Conservation (phyloP, 2,329 filamentous ascomycete genomes). For the Dactylonectria estremocensis region DNA sequence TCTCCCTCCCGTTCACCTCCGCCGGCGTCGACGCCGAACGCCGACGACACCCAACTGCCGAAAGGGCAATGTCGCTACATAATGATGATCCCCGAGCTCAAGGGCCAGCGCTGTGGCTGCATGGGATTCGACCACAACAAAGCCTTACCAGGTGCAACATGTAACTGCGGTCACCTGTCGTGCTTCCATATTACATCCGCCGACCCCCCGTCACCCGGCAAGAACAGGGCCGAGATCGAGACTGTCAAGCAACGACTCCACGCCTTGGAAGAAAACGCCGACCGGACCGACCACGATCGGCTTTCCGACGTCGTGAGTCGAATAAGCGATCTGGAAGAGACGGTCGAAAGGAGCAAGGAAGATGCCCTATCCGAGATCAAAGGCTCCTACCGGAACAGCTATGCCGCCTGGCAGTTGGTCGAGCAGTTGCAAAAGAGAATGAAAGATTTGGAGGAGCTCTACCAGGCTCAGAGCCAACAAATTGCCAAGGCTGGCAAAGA, state of each 20-base stretch:
- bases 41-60: constrained; percentile 65
- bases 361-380: constrained; percentile 69
- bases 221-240: constrained; percentile 58
- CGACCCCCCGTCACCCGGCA: constrained; percentile 64
- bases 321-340: constrained; percentile 68
- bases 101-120: constrained; percentile 72
- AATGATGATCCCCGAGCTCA: constrained; percentile 69
- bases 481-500: constrained; percentile 58
- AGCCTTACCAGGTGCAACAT: constrained; percentile 67
- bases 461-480: constrained; percentile 59
- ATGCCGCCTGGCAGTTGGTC: constrained; percentile 68
- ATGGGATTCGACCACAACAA: constrained; percentile 70
- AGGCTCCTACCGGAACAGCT: constrained; percentile 68
- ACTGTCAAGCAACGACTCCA: constrained; percentile 47
- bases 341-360: constrained; percentile 66
- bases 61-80: constrained; percentile 74
- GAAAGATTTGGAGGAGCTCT: constrained; percentile 54
- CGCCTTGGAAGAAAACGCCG: constrained; percentile 53
- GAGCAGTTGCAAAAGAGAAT: constrained; percentile 60
- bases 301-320: constrained; percentile 59
- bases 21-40: constrained; percentile 44
- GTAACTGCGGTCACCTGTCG: constrained; percentile 72
- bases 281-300: constrained; percentile 54
- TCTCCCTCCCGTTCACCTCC: constrained; percentile 44
- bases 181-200: constrained; percentile 70